Evolutionary conservation across 495 filamentous ascomycete genomes (phyloP), one percentile per base, ranked within the genome.

Genomic region (Filosporella fistucella): DNA sequence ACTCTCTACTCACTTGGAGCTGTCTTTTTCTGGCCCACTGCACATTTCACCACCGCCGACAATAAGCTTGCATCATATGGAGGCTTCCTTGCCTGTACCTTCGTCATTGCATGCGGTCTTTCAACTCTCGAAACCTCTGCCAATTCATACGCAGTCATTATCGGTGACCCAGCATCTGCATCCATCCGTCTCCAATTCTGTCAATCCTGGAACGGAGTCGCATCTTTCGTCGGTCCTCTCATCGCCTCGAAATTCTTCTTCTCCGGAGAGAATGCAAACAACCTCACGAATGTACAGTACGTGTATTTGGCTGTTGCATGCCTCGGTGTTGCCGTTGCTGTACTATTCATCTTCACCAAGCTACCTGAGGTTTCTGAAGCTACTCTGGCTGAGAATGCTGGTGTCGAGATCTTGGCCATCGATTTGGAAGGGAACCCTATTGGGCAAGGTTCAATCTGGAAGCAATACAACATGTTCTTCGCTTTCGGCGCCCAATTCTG

Each of bases 221-320:
- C 83, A 11, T 81, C 80, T 12, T 80, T 87, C 29, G 66, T 89
- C 32, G 81, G 76, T 23, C 81, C 81, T 0, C 65, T 86, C 0
- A 68, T 89, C 16, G 85, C 79, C 4, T 78, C 81, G 4, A 80
- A 78, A 44, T 82, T 80, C 24, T 86, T 87, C 66, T 89, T 88
- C 63, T 67, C 67, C 23, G 65, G 55, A 5, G 68, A 71, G 33
- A 64, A 71, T 24, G 64, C 64, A 1, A 26, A 61, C 1, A 66
- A 68, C 4, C 62, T 80, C 2, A 64, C 70, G 54, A 71, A 68
- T 20, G 76, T 81, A 12, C 77, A 81, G 55, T 80, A 76, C 70
- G 60, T 74, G 1, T 81, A 81, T 54, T 68, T 80, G 3, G 52
- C 52, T 0, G 52, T 55, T 20, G 42, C 47, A 4, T 55, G 52